These are phyloP conservation scores for Globisporangium uncinulatum DNA, from an alignment of 352 stramenopile genomes.

Conservation along the genomic window DNA sequence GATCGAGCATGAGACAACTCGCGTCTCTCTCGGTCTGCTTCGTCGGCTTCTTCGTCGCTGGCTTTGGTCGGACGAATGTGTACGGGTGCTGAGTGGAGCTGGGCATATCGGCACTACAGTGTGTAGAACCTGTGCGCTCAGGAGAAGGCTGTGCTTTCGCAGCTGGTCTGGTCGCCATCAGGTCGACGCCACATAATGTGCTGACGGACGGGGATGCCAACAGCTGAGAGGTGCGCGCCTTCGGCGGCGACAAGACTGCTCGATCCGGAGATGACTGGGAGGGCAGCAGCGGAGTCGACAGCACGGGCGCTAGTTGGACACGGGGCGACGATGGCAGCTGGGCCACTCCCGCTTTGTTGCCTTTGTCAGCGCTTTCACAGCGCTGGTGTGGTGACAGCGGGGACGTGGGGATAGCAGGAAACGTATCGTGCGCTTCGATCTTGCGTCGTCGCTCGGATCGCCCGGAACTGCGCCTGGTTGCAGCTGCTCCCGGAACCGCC, in stretches of 20 bases:
- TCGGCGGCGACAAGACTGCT: not conserved
- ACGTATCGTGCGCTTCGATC: not conserved
- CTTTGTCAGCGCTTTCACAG: not conserved
- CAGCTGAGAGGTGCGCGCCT: not conserved
- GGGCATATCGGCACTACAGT: constrained; percentile 8
- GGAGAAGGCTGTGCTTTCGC: constrained; percentile 10
- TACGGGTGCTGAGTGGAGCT: constrained; percentile 17
- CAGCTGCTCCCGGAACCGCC: not conserved
- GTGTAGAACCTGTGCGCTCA: not conserved
- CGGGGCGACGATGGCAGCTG: not conserved
- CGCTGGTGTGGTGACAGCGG: not conserved
- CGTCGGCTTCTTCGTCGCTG: constrained; percentile 12
- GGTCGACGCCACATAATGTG: constrained; percentile 20
- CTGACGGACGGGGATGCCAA: not conserved
- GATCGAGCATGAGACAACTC: constrained; percentile 55
- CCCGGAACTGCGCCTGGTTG: not conserved
- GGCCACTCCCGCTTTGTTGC: no score
- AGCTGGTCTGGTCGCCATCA: constrained; percentile 27
- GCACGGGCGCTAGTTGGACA: constrained; percentile 5
- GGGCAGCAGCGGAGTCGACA: constrained; percentile 6
- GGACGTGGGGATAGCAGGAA: constrained; percentile 2
- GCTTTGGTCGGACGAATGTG: constrained; percentile 46
- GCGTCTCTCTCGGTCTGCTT: constrained; percentile 7
- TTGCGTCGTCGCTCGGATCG: not conserved
- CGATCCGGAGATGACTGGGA: not conserved